Evolutionary conservation across 441 rosid species (phyloP), one percentile per base, ranked within the genome.

Genomic region (Mallotus japonicus): DNA sequence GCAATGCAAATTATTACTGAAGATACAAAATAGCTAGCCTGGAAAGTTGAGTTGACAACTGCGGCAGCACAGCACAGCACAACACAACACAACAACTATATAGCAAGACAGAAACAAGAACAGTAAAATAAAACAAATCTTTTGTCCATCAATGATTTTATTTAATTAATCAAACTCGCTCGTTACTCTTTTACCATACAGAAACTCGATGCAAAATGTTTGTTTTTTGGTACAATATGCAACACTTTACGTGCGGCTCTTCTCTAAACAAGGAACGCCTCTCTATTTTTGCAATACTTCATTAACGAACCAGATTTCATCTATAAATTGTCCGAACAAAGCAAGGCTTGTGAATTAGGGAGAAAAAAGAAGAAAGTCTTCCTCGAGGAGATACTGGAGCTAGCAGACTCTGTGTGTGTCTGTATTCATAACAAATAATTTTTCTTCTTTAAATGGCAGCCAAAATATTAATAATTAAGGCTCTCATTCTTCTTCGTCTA

Each of bases 401-500:
- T 8, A 22, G 14, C 14, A 37, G 40, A 37, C 40, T 37, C 6
- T 37, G 40, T 37, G 6, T 58, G 62, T 58, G 16, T 22, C 3
- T 40, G 1, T 3, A 20, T 58, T 13, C 28, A 60, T 60, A 28
- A 60, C 8, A 60, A 14, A 60, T 15, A 53, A 53, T 16, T 53
- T 53, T 53, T 13, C 14, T 8, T 69, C 17, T 20, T 59, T 16
- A 50, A 37, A 69, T 73, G 77, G 62, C 65, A n/a, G 65, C 5
- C 0, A 37, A 28, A 28, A 28, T 63, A 14, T 14, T 40, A 22
- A 11, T 60, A 5, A 70, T 34, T 42, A 40, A 56, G 2, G 20
- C 66, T 3, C 16, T 70, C 8, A 14, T 5, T 20, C 11, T 77
- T 60, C 73, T 72, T 3, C 73, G 76, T 44, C 40, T 67, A 5